Percentiles rank a stretch among this genome's conserved stretches.
phyloP scores from a whole-genome alignment of 306 rosid species.

The Castanea sativa region DNA sequence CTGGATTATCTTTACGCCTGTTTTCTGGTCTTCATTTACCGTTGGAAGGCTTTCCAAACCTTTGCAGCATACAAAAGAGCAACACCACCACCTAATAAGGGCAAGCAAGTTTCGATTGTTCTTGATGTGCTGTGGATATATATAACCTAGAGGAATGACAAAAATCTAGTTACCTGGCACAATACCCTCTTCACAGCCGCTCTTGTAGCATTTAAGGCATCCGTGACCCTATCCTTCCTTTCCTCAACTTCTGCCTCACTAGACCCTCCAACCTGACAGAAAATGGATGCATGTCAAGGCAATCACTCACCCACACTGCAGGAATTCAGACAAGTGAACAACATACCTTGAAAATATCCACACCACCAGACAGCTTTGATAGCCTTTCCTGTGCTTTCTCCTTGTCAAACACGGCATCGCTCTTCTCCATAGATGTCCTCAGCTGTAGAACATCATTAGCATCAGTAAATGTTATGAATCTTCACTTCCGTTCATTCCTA shows the following conservation, averaged over 20 bases:
- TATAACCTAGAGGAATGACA: background rate
- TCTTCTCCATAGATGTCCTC: conserved; percentile 61
- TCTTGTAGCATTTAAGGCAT: conserved; percentile 89
- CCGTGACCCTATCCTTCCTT: conserved; percentile 96
- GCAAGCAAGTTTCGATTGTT: conserved; percentile 17
- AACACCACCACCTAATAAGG: conserved; percentile 85
- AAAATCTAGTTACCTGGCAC: conserved; percentile 63
- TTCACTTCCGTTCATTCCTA: background rate
- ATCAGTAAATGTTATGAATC: conserved; percentile 2
- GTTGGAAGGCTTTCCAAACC: conserved; percentile 62
- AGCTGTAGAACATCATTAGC: conserved; percentile 46
- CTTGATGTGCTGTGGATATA: background rate
- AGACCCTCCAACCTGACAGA: conserved; percentile 84
- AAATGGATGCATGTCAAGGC: conserved; percentile 5
- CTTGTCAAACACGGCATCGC: conserved; percentile 80
- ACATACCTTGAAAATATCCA: conserved; percentile 86
- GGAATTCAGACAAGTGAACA: conserved; percentile 12
- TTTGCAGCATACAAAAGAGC: conserved; percentile 83
- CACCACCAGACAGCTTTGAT: conserved; percentile 91
- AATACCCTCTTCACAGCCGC: conserved; percentile 98
- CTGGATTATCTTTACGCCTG: conserved; percentile 83
- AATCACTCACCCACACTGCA: background rate
- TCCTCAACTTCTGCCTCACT: conserved; percentile 94
- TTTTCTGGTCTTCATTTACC: conserved; percentile 72
- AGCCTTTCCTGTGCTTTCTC: conserved; percentile 94